Evolutionary conservation across 192 early-diverging fungal species (phyloP).

Genomic region (Linnemannia hyalina): DNA sequence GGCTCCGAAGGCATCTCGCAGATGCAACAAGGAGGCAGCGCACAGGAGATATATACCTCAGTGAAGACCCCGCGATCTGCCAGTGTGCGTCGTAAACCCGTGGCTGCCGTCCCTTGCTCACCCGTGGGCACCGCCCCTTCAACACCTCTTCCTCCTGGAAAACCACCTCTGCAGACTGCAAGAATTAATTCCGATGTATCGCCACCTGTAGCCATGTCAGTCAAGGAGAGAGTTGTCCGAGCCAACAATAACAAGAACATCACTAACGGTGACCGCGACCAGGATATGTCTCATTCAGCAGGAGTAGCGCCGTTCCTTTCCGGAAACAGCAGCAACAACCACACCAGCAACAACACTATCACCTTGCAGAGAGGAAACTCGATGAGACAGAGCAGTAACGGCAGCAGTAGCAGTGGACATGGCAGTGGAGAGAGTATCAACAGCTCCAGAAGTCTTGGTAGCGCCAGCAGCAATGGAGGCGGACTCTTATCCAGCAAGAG

Average conservation of each 20-base stretch:
- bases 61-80: neutral
- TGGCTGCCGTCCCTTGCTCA: neutral
- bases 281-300: neutral
- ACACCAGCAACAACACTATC: neutral
- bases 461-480: neutral
- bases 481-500: neutral
- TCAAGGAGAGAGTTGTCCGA: neutral
- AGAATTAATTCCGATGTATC: neutral
- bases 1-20: neutral
- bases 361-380: neutral
- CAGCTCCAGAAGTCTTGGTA: neutral
- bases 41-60: neutral
- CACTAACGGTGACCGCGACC: neutral
- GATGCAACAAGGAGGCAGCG: neutral
- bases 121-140: neutral
- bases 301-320: neutral
- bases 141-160: neutral
- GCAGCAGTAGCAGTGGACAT: neutral
- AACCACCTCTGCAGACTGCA: neutral
- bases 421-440: neutral
- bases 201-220: neutral
- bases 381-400: neutral
- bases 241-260: neutral
- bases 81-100: conserved; percentile 18
- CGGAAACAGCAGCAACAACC: neutral